Evolutionary conservation across 345 rosid species (phyloP).

Genomic region (Durio zibethinus): DNA sequence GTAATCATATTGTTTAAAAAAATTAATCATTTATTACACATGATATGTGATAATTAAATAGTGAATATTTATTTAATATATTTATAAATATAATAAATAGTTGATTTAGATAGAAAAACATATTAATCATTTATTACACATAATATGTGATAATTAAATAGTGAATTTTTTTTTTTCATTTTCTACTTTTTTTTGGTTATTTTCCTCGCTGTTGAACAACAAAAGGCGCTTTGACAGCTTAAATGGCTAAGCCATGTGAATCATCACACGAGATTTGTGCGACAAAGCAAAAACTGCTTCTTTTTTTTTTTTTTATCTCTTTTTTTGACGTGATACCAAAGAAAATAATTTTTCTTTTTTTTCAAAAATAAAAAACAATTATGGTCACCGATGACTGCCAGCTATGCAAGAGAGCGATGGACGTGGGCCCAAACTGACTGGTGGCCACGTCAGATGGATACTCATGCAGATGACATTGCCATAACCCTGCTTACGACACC

Average conservation of each 20-base stretch:
- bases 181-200: too few relatives aligned
- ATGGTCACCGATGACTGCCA: slow-evolving; percentile 23
- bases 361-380: background rate
- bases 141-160: background rate
- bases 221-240: background rate
- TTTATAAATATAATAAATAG: too few relatives aligned
- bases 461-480: slow-evolving; percentile 26
- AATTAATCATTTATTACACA: too few relatives aligned
- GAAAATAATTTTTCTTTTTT: background rate
- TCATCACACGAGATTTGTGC: slow-evolving; percentile 29
- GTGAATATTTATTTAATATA: too few relatives aligned
- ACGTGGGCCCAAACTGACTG: slow-evolving; percentile 31
- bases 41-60: too few relatives aligned
- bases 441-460: slow-evolving; percentile 31
- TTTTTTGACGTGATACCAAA: slow-evolving; percentile 16
- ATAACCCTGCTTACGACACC: too few relatives aligned
- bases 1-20: too few relatives aligned
- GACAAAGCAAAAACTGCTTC: slow-evolving; percentile 7
- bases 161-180: too few relatives aligned
- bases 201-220: background rate
- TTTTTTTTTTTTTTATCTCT: background rate
- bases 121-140: too few relatives aligned
- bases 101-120: too few relatives aligned
- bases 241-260: slow-evolving; percentile 23
- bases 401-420: slow-evolving; percentile 8